A percentile compares a stretch with the other conserved stretches of the same genome.
phyloP scores from a whole-genome alignment of 345 rosid genomes.

The Sonneratia caseolaris region DNA sequence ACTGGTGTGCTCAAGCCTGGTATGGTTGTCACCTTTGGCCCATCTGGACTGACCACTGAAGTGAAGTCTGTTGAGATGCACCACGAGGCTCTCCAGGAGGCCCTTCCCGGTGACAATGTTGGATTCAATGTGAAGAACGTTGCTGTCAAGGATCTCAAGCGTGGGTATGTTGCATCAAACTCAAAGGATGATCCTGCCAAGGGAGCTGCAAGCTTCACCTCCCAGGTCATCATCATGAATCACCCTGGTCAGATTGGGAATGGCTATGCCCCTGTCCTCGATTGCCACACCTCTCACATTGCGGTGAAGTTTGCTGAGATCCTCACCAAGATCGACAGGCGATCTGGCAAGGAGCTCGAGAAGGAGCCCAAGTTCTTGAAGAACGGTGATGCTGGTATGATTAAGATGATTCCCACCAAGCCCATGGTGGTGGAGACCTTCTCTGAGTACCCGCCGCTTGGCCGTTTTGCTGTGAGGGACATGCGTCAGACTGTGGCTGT shows the following conservation, averaged over 20 bases:
- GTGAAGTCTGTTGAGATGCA: conserved; percentile 19
- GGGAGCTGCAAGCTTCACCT: conserved; percentile 29
- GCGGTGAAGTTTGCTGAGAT: conserved; percentile 22
- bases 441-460: too few species aligned
- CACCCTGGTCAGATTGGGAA: conserved; percentile 33
- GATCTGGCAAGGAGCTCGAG: too few species aligned
- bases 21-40: conserved; percentile 17
- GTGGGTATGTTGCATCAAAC: conserved; percentile 30
- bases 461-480: too few species aligned
- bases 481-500: too few species aligned
- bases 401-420: too few species aligned
- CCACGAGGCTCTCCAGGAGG: conserved; percentile 17
- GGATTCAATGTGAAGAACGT: conserved; percentile 37
- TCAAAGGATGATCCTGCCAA: conserved; percentile 33
- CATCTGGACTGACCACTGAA: conserved; percentile 17
- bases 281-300: conserved; percentile 25
- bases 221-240: conserved; percentile 36
- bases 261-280: conserved; percentile 22
- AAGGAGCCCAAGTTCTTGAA: too few species aligned
- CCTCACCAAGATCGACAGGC: too few species aligned
- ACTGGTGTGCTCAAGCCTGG: conserved; percentile 14
- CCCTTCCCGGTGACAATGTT: conserved; percentile 23
- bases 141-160: conserved; percentile 37
- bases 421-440: too few species aligned
- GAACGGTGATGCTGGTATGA: too few species aligned